These are phyloP conservation scores for Aureobasidium mangrovei DNA, from an alignment of 2,329 filamentous ascomycete genomes.

Conservation along the genomic window DNA sequence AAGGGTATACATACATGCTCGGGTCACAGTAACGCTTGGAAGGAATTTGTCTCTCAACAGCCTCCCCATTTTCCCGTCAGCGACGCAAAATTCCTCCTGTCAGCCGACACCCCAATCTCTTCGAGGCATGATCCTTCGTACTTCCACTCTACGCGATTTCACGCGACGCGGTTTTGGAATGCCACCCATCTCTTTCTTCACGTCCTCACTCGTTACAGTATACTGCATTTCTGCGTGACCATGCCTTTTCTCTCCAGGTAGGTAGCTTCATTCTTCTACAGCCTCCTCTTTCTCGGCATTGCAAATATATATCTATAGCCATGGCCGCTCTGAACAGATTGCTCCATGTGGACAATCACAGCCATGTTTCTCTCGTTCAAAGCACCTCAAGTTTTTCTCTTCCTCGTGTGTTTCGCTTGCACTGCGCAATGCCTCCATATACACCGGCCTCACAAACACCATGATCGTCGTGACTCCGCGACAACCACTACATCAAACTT, in stretches of 20 bases:
- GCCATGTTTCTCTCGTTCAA: not conserved
- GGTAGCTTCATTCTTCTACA: slow-evolving; percentile 8
- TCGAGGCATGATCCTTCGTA: not conserved
- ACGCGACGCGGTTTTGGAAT: slow-evolving; percentile 13
- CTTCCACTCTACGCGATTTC: slow-evolving; percentile 4
- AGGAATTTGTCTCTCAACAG: not conserved
- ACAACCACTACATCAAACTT: not conserved
- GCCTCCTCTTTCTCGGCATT: slow-evolving; percentile 5
- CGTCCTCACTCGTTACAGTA: slow-evolving; percentile 3
- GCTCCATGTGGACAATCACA: not conserved
- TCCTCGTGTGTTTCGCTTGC: not conserved
- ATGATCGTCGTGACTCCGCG: not conserved
- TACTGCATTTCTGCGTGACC: slow-evolving; percentile 13
- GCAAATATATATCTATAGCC: slow-evolving; percentile 2
- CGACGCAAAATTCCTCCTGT: slow-evolving; percentile 5
- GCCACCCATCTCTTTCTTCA: slow-evolving; percentile 2
- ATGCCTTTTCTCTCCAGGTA: not conserved
- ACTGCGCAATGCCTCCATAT: slow-evolving; percentile 2
- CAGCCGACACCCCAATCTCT: not conserved
- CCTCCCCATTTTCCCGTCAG: slow-evolving; percentile 9
- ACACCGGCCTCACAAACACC: slow-evolving; percentile 1
- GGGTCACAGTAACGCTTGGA: not conserved
- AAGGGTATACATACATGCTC: slow-evolving; percentile 3
- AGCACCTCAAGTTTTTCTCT: not conserved
- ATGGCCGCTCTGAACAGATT: not conserved